Evolutionary conservation across 768 basidiomycete species (phyloP).

Genomic region (Dioszegia hungarica): DNA sequence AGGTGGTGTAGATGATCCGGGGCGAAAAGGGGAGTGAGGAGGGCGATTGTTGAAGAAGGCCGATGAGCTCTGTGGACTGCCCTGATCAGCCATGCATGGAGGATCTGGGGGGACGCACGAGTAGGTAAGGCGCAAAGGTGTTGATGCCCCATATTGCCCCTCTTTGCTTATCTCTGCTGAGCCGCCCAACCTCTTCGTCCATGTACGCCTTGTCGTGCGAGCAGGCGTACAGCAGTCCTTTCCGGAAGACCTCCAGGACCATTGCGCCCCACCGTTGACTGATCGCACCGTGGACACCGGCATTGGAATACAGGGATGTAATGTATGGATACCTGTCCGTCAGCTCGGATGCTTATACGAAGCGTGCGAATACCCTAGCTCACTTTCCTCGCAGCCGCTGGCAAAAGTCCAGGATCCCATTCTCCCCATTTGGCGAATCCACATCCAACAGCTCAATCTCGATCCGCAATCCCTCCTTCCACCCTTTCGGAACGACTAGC

Average conservation of each 20-base stretch:
- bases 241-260: slow-evolving; percentile 26
- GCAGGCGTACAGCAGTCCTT: slow-evolving; percentile 24
- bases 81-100: not conserved
- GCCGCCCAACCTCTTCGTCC: slow-evolving; percentile 33
- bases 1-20: slow-evolving; percentile 43
- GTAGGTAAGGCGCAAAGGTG: slow-evolving; percentile 40
- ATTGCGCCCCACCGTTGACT: slow-evolving; percentile 30
- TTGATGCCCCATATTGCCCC: slow-evolving; percentile 45
- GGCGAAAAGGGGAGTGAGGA: slow-evolving; percentile 32
- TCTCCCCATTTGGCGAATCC: slow-evolving; percentile 30
- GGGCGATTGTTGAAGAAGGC: slow-evolving; percentile 35
- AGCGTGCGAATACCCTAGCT: slow-evolving; percentile 4
- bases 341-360: not conserved
- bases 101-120: slow-evolving; percentile 25
- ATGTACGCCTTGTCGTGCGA: slow-evolving; percentile 38
- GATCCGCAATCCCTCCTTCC: slow-evolving; percentile 41
- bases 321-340: slow-evolving; percentile 45
- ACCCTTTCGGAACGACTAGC: slow-evolving; percentile 23
- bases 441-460: slow-evolving; percentile 45
- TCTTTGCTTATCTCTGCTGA: slow-evolving; percentile 45
- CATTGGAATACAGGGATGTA: slow-evolving; percentile 47
- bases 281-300: slow-evolving; percentile 41
- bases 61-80: slow-evolving; percentile 38
- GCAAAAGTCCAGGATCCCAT: slow-evolving; percentile 39
- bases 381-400: slow-evolving; percentile 35